phyloP scores from a whole-genome alignment of 495 filamentous ascomycete genomes.

The Apiosordaria backusii region DNA sequence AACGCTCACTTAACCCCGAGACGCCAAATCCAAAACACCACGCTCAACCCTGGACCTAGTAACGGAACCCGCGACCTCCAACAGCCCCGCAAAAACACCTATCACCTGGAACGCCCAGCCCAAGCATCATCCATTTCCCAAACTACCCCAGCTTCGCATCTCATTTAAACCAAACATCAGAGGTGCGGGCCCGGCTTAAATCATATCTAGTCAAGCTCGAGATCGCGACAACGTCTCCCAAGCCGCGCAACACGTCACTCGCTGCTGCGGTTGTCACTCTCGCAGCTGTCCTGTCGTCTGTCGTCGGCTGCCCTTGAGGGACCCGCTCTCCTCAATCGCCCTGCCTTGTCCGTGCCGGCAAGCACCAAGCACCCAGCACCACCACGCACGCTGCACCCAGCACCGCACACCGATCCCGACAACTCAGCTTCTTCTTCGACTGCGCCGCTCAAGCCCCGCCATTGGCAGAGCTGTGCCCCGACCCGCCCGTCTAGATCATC shows the following conservation, averaged over 20 bases:
- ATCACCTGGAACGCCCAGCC: conserved; percentile 19
- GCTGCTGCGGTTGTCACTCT: background rate
- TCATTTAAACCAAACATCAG: background rate
- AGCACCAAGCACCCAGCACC: conserved; percentile 3
- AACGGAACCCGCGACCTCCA: conserved; percentile 3
- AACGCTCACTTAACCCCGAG: background rate
- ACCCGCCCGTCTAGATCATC: conserved; percentile 9
- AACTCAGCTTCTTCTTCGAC: conserved; percentile 6
- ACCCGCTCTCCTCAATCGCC: background rate
- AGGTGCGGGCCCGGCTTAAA: background rate
- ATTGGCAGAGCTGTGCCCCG: conserved; percentile 14
- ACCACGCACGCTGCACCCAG: conserved; percentile 6
- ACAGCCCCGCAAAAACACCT: conserved; percentile 23
- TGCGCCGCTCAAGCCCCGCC: conserved; percentile 15
- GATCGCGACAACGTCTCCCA: background rate
- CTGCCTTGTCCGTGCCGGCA: conserved; percentile 7
- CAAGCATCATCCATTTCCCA: conserved; percentile 20
- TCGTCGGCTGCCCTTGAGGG: background rate
- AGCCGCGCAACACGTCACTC: background rate
- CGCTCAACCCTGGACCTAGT: conserved; percentile 2
- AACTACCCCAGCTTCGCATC: conserved; percentile 4
- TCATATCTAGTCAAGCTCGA: background rate
- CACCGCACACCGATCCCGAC: background rate
- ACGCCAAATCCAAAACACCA: background rate
- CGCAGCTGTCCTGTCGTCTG: background rate